These are phyloP conservation scores for Ceratocystis smalleyi DNA, from an alignment of 2,329 filamentous ascomycete species.

Conservation along the genomic window DNA sequence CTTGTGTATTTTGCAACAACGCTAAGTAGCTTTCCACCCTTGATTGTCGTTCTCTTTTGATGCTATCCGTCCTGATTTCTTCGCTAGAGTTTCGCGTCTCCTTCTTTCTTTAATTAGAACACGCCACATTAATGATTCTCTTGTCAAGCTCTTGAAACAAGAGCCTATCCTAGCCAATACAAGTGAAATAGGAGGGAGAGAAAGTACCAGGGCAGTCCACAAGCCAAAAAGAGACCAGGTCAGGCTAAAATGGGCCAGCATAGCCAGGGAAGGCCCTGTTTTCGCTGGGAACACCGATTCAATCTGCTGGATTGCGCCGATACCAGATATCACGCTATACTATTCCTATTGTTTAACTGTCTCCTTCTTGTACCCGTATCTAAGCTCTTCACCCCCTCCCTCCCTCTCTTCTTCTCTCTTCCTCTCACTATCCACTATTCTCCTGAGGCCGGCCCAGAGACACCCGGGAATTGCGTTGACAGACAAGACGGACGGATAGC, in stretches of 20 bases:
- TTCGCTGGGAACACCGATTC: neutral
- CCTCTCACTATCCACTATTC: neutral
- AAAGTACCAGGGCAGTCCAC: no score
- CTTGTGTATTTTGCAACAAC: neutral
- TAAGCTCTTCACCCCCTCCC: no score
- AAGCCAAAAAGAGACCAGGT: no score
- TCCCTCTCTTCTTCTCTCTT: neutral
- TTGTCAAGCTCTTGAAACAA: constrained; percentile 8
- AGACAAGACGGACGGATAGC: neutral
- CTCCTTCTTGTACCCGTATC: no score
- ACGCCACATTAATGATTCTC: constrained; percentile 15
- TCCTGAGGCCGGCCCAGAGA: neutral
- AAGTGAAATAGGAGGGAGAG: constrained; percentile 7
- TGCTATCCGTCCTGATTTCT: neutral
- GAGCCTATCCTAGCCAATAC: constrained; percentile 2
- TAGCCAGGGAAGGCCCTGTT: neutral
- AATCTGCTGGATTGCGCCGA: neutral
- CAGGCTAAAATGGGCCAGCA: no score
- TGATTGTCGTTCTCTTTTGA: neutral
- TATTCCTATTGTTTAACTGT: no score
- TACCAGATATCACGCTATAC: no score
- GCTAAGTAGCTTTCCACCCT: neutral
- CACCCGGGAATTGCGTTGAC: neutral
- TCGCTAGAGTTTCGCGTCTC: neutral
- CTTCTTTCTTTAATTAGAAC: constrained; percentile 6